Conservation (phyloP, 2,329 filamentous ascomycete species). For the Aureobasidium namibiae region DNA sequence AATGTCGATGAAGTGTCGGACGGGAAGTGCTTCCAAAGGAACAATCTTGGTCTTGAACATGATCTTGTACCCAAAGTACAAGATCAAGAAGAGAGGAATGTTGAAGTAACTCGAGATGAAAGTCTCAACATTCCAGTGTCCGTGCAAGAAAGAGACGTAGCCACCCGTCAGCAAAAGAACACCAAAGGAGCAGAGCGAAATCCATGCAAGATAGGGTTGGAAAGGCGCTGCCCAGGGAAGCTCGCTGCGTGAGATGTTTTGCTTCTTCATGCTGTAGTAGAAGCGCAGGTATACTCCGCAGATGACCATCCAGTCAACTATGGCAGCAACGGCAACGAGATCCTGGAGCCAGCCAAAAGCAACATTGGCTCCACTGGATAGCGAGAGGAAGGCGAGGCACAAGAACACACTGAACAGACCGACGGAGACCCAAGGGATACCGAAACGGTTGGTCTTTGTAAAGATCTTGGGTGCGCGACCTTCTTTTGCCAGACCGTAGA, state of each 20-base stretch:
- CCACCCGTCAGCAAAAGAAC: slow-evolving; percentile 24
- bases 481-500: slow-evolving; percentile 35
- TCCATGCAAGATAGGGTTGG: slow-evolving; percentile 24
- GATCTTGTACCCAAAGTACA: slow-evolving; percentile 25
- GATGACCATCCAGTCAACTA: slow-evolving; percentile 23
- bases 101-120: slow-evolving; percentile 25
- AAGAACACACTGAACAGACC: slow-evolving; percentile 15
- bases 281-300: slow-evolving; percentile 22
- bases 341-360: slow-evolving; percentile 26
- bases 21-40: slow-evolving; percentile 19
- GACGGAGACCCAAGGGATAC: slow-evolving; percentile 17
- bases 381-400: slow-evolving; percentile 17
- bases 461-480: slow-evolving; percentile 51
- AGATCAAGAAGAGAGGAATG: slow-evolving; percentile 21
- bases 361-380: slow-evolving; percentile 18
- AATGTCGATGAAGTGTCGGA: slow-evolving; percentile 23
- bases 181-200: slow-evolving; percentile 17
- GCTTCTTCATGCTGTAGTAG: slow-evolving; percentile 19
- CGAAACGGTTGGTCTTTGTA: slow-evolving; percentile 15
- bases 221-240: slow-evolving; percentile 23
- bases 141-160: slow-evolving; percentile 23
- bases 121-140: slow-evolving; percentile 20
- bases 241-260: slow-evolving; percentile 20
- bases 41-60: slow-evolving; percentile 22
- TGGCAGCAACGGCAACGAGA: slow-evolving; percentile 19